Conservation (phyloP, 768 basidiomycete species). For the Coprinellus micaceus region DNA sequence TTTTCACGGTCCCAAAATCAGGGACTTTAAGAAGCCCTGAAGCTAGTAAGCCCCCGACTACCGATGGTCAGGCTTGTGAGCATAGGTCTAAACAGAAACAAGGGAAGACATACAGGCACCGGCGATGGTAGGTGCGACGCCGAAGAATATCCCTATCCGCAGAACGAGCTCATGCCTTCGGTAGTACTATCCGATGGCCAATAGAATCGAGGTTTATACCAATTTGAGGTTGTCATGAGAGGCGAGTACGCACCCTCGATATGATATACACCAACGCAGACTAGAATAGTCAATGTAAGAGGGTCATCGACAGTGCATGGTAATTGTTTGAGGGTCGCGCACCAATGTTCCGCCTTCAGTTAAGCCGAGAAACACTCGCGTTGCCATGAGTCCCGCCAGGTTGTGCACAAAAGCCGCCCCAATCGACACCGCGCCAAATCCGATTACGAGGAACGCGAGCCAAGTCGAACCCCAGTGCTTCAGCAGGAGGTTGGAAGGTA, state of each 20-base stretch:
- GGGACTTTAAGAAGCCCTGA: slow-evolving; percentile 31
- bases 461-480: slow-evolving; percentile 38
- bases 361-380: slow-evolving; percentile 37
- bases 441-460: slow-evolving; percentile 33
- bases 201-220: neutral
- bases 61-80: neutral
- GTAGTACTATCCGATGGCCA: slow-evolving; percentile 24
- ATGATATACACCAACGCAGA: slow-evolving; percentile 37
- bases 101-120: slow-evolving; percentile 28
- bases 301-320: neutral
- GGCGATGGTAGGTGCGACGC: slow-evolving; percentile 30
- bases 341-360: slow-evolving; percentile 42
- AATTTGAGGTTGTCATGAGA: slow-evolving; percentile 1
- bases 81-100: neutral
- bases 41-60: slow-evolving; percentile 34
- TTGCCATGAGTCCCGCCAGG: slow-evolving; percentile 29
- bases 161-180: slow-evolving; percentile 31
- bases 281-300: slow-evolving; percentile 12
- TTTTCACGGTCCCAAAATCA: slow-evolving; percentile 29
- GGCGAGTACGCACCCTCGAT: slow-evolving; percentile 25
- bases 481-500: slow-evolving; percentile 38
- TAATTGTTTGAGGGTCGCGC: slow-evolving; percentile 5
- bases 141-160: slow-evolving; percentile 33
- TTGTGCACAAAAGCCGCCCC: slow-evolving; percentile 35
- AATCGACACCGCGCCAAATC: slow-evolving; percentile 34